A percentile compares a stretch with the other conserved stretches of the same genome.
phyloP scores from a whole-genome alignment of 495 filamentous ascomycete genomes.

The Sphaerosporella brunnea region DNA sequence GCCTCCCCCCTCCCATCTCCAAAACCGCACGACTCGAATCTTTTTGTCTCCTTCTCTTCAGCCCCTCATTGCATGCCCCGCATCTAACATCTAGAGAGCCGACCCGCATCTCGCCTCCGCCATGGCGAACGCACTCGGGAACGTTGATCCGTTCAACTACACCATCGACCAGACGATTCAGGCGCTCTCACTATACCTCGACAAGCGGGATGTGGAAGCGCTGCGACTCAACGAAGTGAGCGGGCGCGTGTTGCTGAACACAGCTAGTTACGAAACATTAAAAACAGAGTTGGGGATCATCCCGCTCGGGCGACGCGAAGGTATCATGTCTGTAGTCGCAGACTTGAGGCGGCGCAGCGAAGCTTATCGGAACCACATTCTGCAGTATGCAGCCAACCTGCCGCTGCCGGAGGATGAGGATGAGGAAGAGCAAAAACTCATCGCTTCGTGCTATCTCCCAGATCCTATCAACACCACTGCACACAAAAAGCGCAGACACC shows the following conservation, averaged over 20 bases:
- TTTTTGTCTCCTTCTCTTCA: too few relatives aligned
- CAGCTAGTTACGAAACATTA: slow-evolving; percentile 13
- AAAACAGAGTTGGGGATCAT: slow-evolving; percentile 15
- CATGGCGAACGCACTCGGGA: too few relatives aligned
- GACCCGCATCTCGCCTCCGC: too few relatives aligned
- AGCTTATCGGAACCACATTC: slow-evolving; percentile 4
- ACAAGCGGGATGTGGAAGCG: slow-evolving; percentile 6
- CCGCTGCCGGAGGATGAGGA: slow-evolving; percentile 5
- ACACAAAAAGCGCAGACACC: not conserved
- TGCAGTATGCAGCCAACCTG: slow-evolving; percentile 8
- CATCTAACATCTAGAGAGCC: too few relatives aligned
- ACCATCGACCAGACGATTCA: not conserved
- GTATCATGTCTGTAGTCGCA: slow-evolving; percentile 13
- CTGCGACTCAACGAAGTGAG: slow-evolving; percentile 15
- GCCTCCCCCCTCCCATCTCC: too few relatives aligned
- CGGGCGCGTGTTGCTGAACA: slow-evolving; percentile 15
- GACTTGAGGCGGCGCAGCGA: slow-evolving; percentile 5
- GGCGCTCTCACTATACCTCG: slow-evolving; percentile 1
- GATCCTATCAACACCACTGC: not conserved
- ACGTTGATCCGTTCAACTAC: slow-evolving; percentile 17
- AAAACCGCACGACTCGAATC: too few relatives aligned
- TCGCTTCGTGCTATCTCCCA: not conserved
- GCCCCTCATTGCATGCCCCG: too few relatives aligned
- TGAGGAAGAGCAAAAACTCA: not conserved
- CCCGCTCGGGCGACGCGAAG: slow-evolving; percentile 14